Evolutionary conservation across 495 filamentous ascomycete species (phyloP), one percentile per base, ranked within the genome.

Genomic region (Lophium mytilinum): DNA sequence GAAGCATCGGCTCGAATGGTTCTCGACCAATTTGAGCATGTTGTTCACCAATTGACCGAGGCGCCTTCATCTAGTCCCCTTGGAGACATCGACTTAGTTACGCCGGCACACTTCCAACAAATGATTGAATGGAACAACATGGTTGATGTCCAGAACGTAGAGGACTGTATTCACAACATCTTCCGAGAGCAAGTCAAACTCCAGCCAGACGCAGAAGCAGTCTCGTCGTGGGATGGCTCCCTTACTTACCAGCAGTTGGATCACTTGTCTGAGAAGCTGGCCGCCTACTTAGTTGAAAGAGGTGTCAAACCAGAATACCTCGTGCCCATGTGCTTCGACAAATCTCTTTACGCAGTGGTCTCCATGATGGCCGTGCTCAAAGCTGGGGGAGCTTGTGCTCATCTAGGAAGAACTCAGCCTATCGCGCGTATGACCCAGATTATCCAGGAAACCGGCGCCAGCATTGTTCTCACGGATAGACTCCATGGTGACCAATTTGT

Each of bases 371-470:
- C 71, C 19, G 69, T 80, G 36, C 71, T 80, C 66, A 80, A 78
- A 53, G 69, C 79, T 12, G 78, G 79, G 24, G 75, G 67, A 7
- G 71, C 72, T 1, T 78, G 78, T 56, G 79, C 83, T 24, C 81
- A 78, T 4, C 66, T 84, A 18, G 80, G 83, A 36, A 75, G 80
- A 14, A 69, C 70, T 4, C 78, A 83, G 52, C 81, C 80, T n/a
- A 66, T 66, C 12, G 67, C 71, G 48, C 77, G 82, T 0, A 59
- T 75, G 34, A 64, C 73, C 21, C 55, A 67, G 2, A 70, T 73
- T 55, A 57, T 73, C 15, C 50, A 66, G 1, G 71, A 76, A 12
- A 69, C 73, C 18, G 55, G 52, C 0, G 68, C 71, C 0, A 71
- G 72, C 21, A 66, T 77, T 47, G 69, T 72, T 17, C 66, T 79